Conservation (phyloP, 768 basidiomycete genomes). For the Kwoniella europaea region DNA sequence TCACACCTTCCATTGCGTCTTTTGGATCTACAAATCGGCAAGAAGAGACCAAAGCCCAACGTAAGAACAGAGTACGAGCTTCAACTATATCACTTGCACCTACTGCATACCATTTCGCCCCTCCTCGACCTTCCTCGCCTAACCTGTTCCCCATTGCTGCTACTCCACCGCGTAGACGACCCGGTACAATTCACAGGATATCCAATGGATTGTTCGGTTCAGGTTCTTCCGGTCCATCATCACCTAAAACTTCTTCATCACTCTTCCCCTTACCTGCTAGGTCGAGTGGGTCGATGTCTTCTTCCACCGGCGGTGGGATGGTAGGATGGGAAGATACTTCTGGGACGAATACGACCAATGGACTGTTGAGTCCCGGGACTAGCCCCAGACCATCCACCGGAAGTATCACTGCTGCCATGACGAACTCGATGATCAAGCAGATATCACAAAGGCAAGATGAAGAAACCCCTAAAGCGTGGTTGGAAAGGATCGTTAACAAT, state of each 20-base stretch:
- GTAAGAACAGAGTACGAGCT: conserved; percentile 33
- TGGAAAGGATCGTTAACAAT: conserved; percentile 68
- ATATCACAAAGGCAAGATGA: conserved; percentile 52
- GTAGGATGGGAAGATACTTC: conserved; percentile 26
- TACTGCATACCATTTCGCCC: conserved; percentile 28
- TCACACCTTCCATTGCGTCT: conserved; percentile 36
- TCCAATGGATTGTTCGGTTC: conserved; percentile 42
- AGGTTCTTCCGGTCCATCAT: conserved; percentile 32
- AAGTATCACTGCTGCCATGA: conserved; percentile 24
- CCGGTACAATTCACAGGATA: conserved; percentile 39
- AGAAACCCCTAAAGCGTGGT: conserved; percentile 74
- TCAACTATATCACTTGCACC: conserved; percentile 46
- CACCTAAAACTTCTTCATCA: conserved; percentile 33
- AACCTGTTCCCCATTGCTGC: conserved; percentile 36
- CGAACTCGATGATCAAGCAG: conserved; percentile 27
- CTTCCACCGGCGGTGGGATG: conserved; percentile 12
- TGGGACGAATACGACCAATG: neutral
- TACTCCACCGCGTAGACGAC: conserved; percentile 48
- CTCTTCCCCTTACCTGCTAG: conserved; percentile 48
- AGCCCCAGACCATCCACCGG: conserved; percentile 42
- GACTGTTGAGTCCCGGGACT: conserved; percentile 30
- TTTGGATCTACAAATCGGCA: conserved; percentile 13
- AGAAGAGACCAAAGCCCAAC: conserved; percentile 6
- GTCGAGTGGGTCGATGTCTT: conserved; percentile 46
- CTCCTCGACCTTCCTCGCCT: conserved; percentile 31